phyloP scores from a whole-genome alignment of 75 land plant species.

The Azolla pinnata region DNA sequence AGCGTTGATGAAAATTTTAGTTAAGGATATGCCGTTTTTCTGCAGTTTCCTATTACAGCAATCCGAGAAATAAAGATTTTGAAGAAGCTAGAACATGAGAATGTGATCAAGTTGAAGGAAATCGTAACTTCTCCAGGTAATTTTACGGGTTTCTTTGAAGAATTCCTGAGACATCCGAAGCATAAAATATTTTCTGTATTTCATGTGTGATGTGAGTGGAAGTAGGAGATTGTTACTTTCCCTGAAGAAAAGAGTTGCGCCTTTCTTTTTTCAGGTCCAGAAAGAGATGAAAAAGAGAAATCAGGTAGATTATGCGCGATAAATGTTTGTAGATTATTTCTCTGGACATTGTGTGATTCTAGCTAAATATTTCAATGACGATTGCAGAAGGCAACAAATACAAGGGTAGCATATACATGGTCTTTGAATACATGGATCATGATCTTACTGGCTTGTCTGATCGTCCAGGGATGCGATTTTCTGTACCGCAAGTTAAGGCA shows the following conservation, averaged over 20 bases:
- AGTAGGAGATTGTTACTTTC: background rate
- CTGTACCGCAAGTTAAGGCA: slow-evolving; percentile 91
- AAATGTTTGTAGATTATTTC: background rate
- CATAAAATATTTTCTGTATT: background rate
- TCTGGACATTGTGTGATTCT: background rate
- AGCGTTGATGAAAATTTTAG: too few relatives aligned
- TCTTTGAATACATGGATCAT: slow-evolving; percentile 99
- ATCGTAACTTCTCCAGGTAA: slow-evolving; percentile 88
- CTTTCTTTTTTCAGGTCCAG: slow-evolving; percentile 41
- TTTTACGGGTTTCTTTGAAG: background rate
- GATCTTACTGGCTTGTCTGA: slow-evolving; percentile 92
- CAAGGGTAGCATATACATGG: slow-evolving; percentile 95
- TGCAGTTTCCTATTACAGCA: slow-evolving; percentile 93
- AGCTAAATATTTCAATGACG: background rate
- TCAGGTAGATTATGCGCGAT: slow-evolving; percentile 27
- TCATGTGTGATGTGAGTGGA: background rate
- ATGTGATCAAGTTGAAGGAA: slow-evolving; percentile 83
- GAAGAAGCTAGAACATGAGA: slow-evolving; percentile 88
- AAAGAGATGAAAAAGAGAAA: slow-evolving; percentile 62
- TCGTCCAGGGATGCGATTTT: slow-evolving; percentile 87
- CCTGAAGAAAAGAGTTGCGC: background rate
- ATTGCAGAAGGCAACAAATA: slow-evolving; percentile 71
- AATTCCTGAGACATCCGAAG: background rate
- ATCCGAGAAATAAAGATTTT: slow-evolving; percentile 91
- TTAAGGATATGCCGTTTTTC: background rate